Evolutionary conservation across 108 stramenopile genomes (phyloP), one percentile per base, ranked within the genome.

Genomic region (Fragilaria crotonensis): DNA sequence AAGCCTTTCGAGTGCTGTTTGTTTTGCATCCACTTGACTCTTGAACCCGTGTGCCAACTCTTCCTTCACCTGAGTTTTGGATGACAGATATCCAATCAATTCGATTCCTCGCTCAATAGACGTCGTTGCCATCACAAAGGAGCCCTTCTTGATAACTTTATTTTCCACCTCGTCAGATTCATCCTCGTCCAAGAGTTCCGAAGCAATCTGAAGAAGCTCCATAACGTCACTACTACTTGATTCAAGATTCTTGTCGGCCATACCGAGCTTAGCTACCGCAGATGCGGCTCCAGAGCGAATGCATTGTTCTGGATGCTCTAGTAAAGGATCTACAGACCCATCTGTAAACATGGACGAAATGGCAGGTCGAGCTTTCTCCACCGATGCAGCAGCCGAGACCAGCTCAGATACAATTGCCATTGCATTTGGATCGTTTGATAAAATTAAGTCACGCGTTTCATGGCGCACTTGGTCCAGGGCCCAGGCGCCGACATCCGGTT

Each of bases 91-190:
- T 4, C 83, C 67, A 44, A 96, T 69, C 22, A 96, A 90, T 76
- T 98, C 97, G 5, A 98, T 68, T 25, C 93, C 95, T 41, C 97
- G 73, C 19, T 98, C 95, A 44, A 93, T 67, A 0, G 88, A 72
- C 22, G 91, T 75, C 30, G 18, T 23, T 31, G 0, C 26, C 19
- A 2, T 54, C 59, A 32, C 41, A 20, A 33, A 22, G 60, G 30
- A 17, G 41, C 4, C 25, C 28, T 54, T 52, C 45, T 57, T 27
- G 23, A 27, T 20, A 57, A 45, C 29, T 4, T 1, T 33, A 33
- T 2, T 4, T 3, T 18, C 23, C 26, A 45, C 26, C 45, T 30
- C 64, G 29, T 63, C 54, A 9, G 21, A 22, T 27, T 68, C 70
- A 0, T 67, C 81, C 21, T 73, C 77, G 20, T 85, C 84, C 33